Evolutionary conservation across 75 land plant species (phyloP), one percentile per base, ranked within the genome.

Genomic region (Selaginella tamariscina): DNA sequence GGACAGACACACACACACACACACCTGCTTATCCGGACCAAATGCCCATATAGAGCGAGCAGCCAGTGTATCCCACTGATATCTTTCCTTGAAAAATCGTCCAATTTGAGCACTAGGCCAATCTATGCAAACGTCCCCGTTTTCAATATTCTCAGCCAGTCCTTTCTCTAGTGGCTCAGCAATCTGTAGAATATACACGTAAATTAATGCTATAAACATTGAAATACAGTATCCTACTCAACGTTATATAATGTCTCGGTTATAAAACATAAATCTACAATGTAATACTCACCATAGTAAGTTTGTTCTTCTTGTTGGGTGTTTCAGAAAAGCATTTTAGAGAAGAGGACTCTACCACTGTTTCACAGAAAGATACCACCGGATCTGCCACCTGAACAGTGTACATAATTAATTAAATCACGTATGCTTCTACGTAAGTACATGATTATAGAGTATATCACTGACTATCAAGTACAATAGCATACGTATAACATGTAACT

Each of bases 11-110:
- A n/a, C n/a, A n/a, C n/a, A n/a, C 33, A 29, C 62, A 24, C 70
- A 70, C 2, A 94, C 99, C 95, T 90, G 99, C 79, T 95, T 95
- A 73, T 90, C 96, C 15, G 99, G 99, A 33, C 99, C 99, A 85
- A 95, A 95, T 49, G 99, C 91, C 99, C 99, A 95, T 67, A 95
- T 90, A 11, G 96, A 90, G 15, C 99, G 71, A 29, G 99, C 96
- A 29, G 99, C 97, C 33, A 95, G 91, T 62, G 90, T 66, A 82
- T 95, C 99, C 99, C 99, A 95, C 44, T 90, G 89, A 75, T 95
- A 90, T 66, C 74, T 87, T 57, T 67, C 80, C 68, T 84, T 80
- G 65, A 95, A 90, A 71, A 95, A 95, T 30, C 90, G 91, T 69
- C 96, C 86, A 71, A 90, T 56, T 68, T 68, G 66, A 71, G 82